These are phyloP conservation scores for Trifolium repens DNA, from an alignment of 306 rosid species.

Conservation along the genomic window DNA sequence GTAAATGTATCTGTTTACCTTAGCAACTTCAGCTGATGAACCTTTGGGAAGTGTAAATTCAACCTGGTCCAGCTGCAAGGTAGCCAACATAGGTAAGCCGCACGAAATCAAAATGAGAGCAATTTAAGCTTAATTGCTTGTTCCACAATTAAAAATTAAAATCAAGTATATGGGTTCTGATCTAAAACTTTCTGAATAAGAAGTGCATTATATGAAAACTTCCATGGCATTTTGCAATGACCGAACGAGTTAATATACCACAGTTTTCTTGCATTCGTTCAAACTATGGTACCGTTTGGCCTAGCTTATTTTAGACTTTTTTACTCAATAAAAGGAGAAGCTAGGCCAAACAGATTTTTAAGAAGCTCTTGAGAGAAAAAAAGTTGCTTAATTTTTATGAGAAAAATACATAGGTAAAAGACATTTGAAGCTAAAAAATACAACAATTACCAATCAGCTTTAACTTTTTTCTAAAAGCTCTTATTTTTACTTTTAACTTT, in stretches of 20 bases:
- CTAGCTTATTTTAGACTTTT: no score
- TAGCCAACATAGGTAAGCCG: slow-evolving; percentile 32
- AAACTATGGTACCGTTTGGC: background rate
- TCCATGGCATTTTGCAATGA: slow-evolving; percentile 31
- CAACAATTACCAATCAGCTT: no score
- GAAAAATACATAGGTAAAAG: no score
- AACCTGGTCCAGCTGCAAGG: slow-evolving; percentile 64
- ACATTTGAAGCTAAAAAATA: no score
- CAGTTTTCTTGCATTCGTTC: slow-evolving; percentile 37
- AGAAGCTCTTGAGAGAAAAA: no score
- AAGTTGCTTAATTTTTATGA: no score
- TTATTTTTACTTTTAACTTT: no score
- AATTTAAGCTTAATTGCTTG: slow-evolving; percentile 31
- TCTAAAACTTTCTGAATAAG: slow-evolving; percentile 22
- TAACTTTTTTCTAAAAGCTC: no score
- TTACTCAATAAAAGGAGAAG: no score
- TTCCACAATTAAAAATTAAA: slow-evolving; percentile 36
- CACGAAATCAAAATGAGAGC: slow-evolving; percentile 31
- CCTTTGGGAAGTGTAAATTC: slow-evolving; percentile 66
- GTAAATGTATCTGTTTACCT: slow-evolving; percentile 51
- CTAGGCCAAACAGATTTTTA: no score
- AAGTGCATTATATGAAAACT: slow-evolving; percentile 29
- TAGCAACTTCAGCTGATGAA: slow-evolving; percentile 52
- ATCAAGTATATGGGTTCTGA: slow-evolving; percentile 22
- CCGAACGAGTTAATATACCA: slow-evolving; percentile 22